Conservation (phyloP, 148 eudicot genomes). For the Rhododendron henanense region DNA sequence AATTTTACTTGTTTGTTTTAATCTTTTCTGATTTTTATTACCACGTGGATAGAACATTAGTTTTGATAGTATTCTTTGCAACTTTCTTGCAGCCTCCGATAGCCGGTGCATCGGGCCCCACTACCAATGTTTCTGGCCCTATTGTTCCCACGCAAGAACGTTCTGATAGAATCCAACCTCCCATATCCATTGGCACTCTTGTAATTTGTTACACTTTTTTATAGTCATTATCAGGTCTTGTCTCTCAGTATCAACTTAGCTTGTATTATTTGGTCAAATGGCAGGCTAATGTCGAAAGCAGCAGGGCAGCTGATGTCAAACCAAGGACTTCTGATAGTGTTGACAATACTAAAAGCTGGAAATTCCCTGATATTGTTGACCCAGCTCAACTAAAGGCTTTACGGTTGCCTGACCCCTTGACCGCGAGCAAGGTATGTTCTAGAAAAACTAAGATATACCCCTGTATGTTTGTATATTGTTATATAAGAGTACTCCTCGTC, state of each 20-base stretch:
- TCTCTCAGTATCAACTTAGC: neutral
- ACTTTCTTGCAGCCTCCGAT: constrained; percentile 42
- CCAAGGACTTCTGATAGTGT: constrained; percentile 34
- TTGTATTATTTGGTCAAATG: constrained; percentile 6
- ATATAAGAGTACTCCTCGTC: neutral
- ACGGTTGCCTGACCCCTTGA: constrained; percentile 43
- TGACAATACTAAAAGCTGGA: constrained; percentile 44
- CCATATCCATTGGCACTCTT: constrained; percentile 43
- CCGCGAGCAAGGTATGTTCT: constrained; percentile 43
- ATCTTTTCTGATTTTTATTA: neutral
- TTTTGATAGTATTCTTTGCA: constrained; percentile 5
- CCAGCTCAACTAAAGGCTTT: constrained; percentile 47
- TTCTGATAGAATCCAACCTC: constrained; percentile 38
- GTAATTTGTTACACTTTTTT: constrained; percentile 18
- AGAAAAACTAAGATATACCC: neutral
- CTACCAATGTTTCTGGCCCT: constrained; percentile 33
- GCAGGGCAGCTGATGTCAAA: constrained; percentile 44
- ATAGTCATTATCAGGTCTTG: neutral
- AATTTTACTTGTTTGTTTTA: neutral
- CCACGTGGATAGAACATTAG: no score
- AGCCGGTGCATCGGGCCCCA: constrained; percentile 35
- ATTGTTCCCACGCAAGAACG: constrained; percentile 32
- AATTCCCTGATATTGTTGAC: constrained; percentile 45
- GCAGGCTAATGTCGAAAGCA: constrained; percentile 48
- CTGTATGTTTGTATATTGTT: neutral